Percentiles rank a stretch among this genome's conserved stretches.
These are phyloP conservation scores for Alternaria consortialis DNA, from an alignment of 2,329 filamentous ascomycete species.

Conservation along the genomic window DNA sequence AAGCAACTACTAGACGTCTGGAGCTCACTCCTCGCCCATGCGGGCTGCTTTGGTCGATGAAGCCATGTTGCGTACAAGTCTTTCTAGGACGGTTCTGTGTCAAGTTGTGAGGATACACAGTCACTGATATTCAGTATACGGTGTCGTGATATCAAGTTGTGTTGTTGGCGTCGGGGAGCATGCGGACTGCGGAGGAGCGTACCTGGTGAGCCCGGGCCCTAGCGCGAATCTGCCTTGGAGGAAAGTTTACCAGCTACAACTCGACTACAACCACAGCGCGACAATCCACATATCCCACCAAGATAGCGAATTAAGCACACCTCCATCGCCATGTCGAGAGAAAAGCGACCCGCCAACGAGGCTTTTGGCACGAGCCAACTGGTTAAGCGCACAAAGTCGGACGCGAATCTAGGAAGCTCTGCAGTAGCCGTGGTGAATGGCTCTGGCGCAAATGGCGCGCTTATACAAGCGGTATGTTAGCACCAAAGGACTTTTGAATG, in stretches of 20 bases:
- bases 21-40: conserved; percentile 76
- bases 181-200: conserved; percentile 25
- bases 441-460: conserved; percentile 66
- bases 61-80: conserved; percentile 48
- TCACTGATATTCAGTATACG: not conserved
- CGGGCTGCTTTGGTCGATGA: conserved; percentile 71
- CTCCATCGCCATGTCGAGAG: conserved; percentile 74
- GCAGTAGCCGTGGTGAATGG: conserved; percentile 67
- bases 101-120: not conserved
- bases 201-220: conserved; percentile 21
- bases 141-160: conserved; percentile 25
- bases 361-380: conserved; percentile 82
- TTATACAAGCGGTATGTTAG: conserved; percentile 71
- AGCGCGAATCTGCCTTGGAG: conserved; percentile 19
- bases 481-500: conserved; percentile 50
- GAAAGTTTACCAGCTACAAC: conserved; percentile 33
- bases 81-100: not conserved
- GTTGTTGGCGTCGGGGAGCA: conserved; percentile 20
- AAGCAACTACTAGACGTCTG: conserved; percentile 26
- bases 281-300: conserved; percentile 1
- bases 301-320: conserved; percentile 1
- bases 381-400: conserved; percentile 87
- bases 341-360: conserved; percentile 90
- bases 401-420: conserved; percentile 63
- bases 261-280: conserved; percentile 12